phyloP scores from a whole-genome alignment of 768 basidiomycete species.

The Lactarius tabidus region DNA sequence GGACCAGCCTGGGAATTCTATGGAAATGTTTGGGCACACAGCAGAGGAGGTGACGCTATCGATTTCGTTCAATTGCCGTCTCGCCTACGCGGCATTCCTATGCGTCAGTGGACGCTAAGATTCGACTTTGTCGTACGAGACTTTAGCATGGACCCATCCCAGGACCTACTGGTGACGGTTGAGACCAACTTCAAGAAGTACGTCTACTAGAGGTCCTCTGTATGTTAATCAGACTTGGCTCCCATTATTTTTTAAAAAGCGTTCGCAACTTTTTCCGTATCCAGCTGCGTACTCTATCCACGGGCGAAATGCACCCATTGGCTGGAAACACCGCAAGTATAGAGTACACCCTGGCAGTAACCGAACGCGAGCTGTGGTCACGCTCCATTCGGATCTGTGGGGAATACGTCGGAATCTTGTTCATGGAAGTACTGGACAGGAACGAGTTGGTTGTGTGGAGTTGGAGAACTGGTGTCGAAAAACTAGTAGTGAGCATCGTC shows the following conservation, averaged over 20 bases:
- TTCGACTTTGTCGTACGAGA: constrained; percentile 17
- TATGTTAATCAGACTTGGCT: not conserved
- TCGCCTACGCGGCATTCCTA: constrained; percentile 20
- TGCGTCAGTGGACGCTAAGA: no score
- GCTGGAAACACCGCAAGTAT: constrained; percentile 1
- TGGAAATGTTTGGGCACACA: constrained; percentile 22
- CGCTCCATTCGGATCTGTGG: constrained; percentile 17
- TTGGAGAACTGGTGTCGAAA: constrained; percentile 22
- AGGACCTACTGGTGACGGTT: constrained; percentile 23
- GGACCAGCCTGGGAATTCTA: constrained; percentile 22
- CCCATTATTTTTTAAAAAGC: constrained; percentile 4
- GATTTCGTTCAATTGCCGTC: constrained; percentile 21
- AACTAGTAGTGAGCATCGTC: constrained; percentile 15
- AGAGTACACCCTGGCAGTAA: constrained; percentile 13
- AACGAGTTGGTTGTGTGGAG: constrained; percentile 23
- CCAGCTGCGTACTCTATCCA: no score
- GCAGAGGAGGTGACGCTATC: constrained; percentile 1
- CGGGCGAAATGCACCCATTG: constrained; percentile 12
- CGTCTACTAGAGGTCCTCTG: constrained; percentile 29
- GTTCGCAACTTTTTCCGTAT: constrained; percentile 2
- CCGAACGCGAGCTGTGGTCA: constrained; percentile 1
- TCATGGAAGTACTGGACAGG: not conserved
- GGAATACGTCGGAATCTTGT: constrained; percentile 22
- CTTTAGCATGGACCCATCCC: constrained; percentile 25
- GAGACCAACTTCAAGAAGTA: constrained; percentile 26